Conservation (phyloP, 2,329 filamentous ascomycete species). For the Talaromyces sp. region DNA sequence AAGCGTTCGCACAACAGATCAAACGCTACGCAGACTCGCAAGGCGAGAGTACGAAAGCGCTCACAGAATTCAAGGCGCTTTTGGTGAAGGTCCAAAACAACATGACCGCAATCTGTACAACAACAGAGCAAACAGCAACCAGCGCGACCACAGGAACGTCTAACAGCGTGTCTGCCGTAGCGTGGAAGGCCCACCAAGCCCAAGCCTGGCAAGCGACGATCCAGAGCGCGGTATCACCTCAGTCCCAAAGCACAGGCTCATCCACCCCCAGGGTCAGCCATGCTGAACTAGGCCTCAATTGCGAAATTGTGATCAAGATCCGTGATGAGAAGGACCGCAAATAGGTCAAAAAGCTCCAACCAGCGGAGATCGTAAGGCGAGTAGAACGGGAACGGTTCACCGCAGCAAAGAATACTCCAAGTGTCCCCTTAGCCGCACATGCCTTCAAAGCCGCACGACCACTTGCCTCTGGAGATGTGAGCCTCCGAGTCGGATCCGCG, state of each 20-base stretch:
- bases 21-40: not conserved
- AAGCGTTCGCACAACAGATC: too few species aligned
- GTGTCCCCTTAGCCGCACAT: not conserved
- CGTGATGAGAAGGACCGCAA: not conserved
- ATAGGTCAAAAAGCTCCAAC: not conserved
- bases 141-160: not conserved
- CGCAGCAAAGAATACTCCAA: not conserved
- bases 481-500: not conserved
- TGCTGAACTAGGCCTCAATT: not conserved
- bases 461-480: not conserved
- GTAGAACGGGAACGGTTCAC: not conserved
- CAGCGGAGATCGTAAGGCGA: not conserved
- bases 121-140: not conserved
- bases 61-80: not conserved
- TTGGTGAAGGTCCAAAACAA: not conserved
- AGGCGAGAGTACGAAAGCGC: not conserved
- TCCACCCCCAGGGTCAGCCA: not conserved
- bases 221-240: not conserved
- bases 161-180: not conserved
- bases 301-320: not conserved
- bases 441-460: not conserved
- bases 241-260: not conserved
- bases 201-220: not conserved
- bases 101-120: not conserved
- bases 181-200: not conserved